Base-by-base conservation (phyloP, 2,329 filamentous ascomycete genomes). In the Xylariaceae sp. region DNA sequence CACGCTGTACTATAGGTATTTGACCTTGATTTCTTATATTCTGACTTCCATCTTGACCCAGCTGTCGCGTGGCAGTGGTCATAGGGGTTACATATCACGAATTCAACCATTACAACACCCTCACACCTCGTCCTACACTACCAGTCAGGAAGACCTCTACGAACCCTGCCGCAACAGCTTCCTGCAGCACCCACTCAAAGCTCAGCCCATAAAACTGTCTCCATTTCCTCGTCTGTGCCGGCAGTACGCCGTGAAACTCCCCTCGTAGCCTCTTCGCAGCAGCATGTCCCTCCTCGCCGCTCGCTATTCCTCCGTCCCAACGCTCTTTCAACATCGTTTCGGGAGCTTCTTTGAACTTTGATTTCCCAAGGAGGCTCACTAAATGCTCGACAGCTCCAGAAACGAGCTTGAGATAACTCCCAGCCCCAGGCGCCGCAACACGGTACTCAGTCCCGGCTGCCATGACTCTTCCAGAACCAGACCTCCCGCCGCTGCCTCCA, bases 101-200 rank as follows among this genome's bases (percentile, higher is more conserved):
- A 27, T 7, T 5, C 22, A 27, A 27, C 22, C 22, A 42, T 52
- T 65, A 67, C 49, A 76, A 48, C 44, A 68, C 67, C 56, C 82
- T 74, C 50, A 89, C 77, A 11, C 81, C 87, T 52, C 78, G 74
- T 1, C 87, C 87, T n/a, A 90, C 85, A 59, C 81, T 86, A 12
- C 83, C 76, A 11, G 87, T 90, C 61, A 89, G 81, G 65, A 91
- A 91, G 12, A 88, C 69, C 67, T 91, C 87, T 4, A 90, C 77
- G 14, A 85, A 62, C 1, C 87, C 87, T 27, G 82, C 74, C 0
- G 86, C 87, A 19, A 88, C 74, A 39, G 85, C 86, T 65, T 90
- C 86, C 38, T 79, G 82, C 39, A 90, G 64, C 14, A 87, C 74
- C 84, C 85, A 90, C 51, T 85, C 78, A 66, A 89, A 90, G 39